Evolutionary conservation across 108 stramenopile genomes (phyloP).

Genomic region (Nitzschia inconspicua): DNA sequence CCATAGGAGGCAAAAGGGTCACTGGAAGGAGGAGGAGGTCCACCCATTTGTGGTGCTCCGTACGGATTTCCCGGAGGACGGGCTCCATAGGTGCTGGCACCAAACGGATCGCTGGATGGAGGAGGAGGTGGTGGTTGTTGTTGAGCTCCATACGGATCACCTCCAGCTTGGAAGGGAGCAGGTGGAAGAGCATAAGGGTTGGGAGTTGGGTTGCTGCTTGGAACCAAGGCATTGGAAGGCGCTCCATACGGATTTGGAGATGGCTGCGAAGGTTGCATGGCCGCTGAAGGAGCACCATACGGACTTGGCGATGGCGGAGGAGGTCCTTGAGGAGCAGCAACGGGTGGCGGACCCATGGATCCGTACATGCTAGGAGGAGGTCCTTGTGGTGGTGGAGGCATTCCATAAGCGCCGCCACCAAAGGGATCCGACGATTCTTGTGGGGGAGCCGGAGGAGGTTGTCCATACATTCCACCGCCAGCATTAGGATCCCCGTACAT

Average conservation of each 20-base stretch:
- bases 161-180: background rate
- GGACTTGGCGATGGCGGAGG: constrained; percentile 22
- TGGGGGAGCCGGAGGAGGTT: constrained; percentile 8
- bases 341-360: constrained; percentile 1
- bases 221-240: constrained; percentile 15
- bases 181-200: constrained; percentile 32
- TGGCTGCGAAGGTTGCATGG: constrained; percentile 12
- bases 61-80: constrained; percentile 3
- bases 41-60: constrained; percentile 30
- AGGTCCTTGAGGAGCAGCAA: background rate
- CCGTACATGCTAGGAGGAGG: constrained; percentile 3
- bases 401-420: constrained; percentile 7
- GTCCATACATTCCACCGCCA: constrained; percentile 22
- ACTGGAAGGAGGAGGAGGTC: background rate
- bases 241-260: constrained; percentile 29
- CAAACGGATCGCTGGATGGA: constrained; percentile 20
- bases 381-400: background rate
- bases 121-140: no score
- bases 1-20: constrained; percentile 14
- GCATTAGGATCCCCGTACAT: constrained; percentile 1
- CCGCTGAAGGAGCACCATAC: constrained; percentile 20
- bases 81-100: background rate
- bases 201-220: constrained; percentile 15
- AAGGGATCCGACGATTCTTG: constrained; percentile 24
- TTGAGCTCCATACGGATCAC: constrained; percentile 38